phyloP scores from a whole-genome alignment of 345 rosid genomes.

The Hibiscus trionum region DNA sequence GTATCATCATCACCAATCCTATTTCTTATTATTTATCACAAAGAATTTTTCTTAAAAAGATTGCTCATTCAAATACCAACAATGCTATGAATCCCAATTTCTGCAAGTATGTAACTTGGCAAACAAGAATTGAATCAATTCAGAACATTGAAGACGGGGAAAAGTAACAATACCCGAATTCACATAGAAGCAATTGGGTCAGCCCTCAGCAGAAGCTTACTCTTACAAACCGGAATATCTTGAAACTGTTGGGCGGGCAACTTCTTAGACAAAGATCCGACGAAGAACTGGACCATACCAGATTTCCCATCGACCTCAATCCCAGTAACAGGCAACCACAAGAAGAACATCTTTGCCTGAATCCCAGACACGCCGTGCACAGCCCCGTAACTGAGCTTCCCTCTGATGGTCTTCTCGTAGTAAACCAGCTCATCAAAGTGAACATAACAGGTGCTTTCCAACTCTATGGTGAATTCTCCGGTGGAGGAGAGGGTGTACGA shows the following conservation, averaged over 20 bases:
- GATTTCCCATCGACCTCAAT: constrained; percentile 39
- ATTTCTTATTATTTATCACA: too few species aligned
- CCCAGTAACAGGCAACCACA: constrained; percentile 60
- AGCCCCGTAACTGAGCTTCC: constrained; percentile 53
- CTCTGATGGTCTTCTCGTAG: constrained; percentile 44
- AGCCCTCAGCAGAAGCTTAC: constrained; percentile 21
- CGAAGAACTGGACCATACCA: constrained; percentile 54
- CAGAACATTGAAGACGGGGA: not conserved
- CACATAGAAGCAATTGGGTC: constrained; percentile 19
- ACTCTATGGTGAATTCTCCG: constrained; percentile 47
- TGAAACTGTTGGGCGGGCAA: constrained; percentile 54
- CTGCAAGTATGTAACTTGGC: too few species aligned
- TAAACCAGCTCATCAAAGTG: constrained; percentile 46
- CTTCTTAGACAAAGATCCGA: constrained; percentile 56
- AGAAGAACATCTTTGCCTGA: constrained; percentile 51
- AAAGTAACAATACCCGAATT: constrained; percentile 11
- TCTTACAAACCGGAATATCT: constrained; percentile 46
- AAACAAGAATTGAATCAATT: not conserved
- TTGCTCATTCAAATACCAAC: too few species aligned
- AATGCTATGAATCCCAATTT: too few species aligned
- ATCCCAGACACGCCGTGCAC: constrained; percentile 54
- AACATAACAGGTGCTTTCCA: constrained; percentile 43
- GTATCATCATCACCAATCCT: too few species aligned
- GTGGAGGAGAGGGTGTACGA: constrained; percentile 46
- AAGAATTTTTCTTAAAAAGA: too few species aligned